Evolutionary conservation across 371 early-diverging fungal species (phyloP).

Genomic region (Lichtheimia ramosa): DNA sequence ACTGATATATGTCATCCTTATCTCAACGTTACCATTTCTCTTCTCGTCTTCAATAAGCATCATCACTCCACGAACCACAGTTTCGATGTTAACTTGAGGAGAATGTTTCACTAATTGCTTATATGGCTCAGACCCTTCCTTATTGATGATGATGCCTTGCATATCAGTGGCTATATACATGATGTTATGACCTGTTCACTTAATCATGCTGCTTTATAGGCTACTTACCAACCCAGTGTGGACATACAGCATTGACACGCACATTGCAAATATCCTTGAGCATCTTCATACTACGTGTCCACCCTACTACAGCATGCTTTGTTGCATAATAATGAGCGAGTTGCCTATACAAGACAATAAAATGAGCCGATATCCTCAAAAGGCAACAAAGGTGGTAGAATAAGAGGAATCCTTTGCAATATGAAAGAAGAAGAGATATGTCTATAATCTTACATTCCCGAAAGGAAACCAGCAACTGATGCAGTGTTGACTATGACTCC

Average conservation of each 20-base stretch:
- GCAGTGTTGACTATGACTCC: slow-evolving; percentile 50
- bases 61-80: neutral
- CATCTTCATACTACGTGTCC: slow-evolving; percentile 14
- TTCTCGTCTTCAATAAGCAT: neutral
- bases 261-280: slow-evolving; percentile 19
- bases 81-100: neutral
- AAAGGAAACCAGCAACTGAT: slow-evolving; percentile 15
- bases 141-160: too few relatives aligned
- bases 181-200: too few relatives aligned
- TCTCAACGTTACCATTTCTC: too few relatives aligned
- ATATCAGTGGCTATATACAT: too few relatives aligned
- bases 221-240: neutral
- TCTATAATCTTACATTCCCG: neutral
- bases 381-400: too few relatives aligned
- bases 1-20: too few relatives aligned
- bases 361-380: too few relatives aligned
- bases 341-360: too few relatives aligned
- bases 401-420: too few relatives aligned
- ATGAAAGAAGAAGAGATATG: neutral
- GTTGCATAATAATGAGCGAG: neutral
- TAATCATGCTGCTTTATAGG: too few relatives aligned
- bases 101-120: too few relatives aligned
- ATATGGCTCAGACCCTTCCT: too few relatives aligned
- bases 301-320: slow-evolving; percentile 25
- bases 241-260: slow-evolving; percentile 18